Base-by-base conservation (phyloP, 495 filamentous ascomycete genomes). In the Penicillium samsonianum region DNA sequence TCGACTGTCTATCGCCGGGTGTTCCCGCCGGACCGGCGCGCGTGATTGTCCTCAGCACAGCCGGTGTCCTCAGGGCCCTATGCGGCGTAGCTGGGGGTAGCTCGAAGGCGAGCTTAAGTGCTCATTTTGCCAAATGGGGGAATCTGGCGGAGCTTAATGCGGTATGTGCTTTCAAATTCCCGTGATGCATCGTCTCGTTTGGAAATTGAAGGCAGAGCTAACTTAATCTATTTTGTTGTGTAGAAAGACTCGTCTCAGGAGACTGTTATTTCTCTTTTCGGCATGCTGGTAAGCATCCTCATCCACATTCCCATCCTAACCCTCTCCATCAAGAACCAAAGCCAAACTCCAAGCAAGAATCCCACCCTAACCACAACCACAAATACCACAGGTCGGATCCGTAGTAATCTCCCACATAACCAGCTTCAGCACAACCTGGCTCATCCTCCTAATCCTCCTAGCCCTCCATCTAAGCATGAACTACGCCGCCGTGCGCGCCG, bases 201-300 rank as follows among this genome's bases (percentile, higher is more conserved):
- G 12, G n/a, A 0, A 7, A 14, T 6, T 10, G 20, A 25, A 17
- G 17, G 1, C 5, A 22, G 22, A 22, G 17, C 50, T 64, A 44
- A 67, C 23, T 6, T 22, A 3, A 4, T 46, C n/a, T 23, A 5
- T 23, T 30, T 37, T 5, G 17, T 20, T 7, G 12, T 57, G 48
- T 49, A 87, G 80, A 87, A 98, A 84, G 93, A 98, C 67, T 93
- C 92, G 22, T 93, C 90, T 58, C 93, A 98, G 76, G 93, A 98
- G 74, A 98, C 93, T 0, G 81, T 97, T 37, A 92, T 98, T 51
- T 93, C 90, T 3, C 80, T 98, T 38, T 35, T 96, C 38, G 93
- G 93, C 1, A 94, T 96, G 91, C 78, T 96, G 55, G 86, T 89
- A 73, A 68, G 82, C 67, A 33, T 33, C 30, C 28, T n/a, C 44